Conservation (phyloP, 345 rosid species). For the Conringia planisiliqua region DNA sequence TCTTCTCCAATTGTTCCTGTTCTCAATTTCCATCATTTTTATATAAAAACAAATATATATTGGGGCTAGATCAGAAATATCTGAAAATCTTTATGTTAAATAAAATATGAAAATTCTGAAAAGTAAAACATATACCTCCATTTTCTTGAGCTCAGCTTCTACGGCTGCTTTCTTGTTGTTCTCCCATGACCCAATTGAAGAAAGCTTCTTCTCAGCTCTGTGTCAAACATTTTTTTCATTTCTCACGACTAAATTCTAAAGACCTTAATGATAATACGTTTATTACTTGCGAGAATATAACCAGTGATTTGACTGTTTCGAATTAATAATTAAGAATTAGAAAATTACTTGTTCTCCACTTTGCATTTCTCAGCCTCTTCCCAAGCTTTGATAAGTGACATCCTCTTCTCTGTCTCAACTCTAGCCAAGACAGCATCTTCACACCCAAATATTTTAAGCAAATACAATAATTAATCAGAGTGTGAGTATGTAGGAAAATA, state of each 20-base stretch:
- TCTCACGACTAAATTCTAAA: not conserved
- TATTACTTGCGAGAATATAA: not conserved
- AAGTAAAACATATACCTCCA: conserved; percentile 18
- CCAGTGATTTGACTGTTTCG: not conserved
- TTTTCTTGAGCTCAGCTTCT: conserved; percentile 39
- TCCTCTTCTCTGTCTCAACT: conserved; percentile 37
- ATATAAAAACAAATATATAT: too few relatives aligned
- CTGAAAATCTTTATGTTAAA: not conserved
- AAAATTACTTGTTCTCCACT: conserved; percentile 35
- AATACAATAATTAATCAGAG: not conserved
- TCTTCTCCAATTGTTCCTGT: conserved; percentile 33
- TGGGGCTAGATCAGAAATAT: not conserved
- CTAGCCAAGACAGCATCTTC: conserved; percentile 37
- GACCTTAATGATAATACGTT: not conserved
- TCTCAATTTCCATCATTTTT: not conserved
- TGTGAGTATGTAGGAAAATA: not conserved
- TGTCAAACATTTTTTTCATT: not conserved
- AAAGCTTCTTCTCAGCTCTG: conserved; percentile 39
- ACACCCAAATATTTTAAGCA: conserved; percentile 14
- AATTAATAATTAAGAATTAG: not conserved
- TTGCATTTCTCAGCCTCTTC: conserved; percentile 39
- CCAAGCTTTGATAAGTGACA: conserved; percentile 39
- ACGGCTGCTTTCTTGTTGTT: conserved; percentile 34
- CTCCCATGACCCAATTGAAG: conserved; percentile 40
- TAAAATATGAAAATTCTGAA: not conserved